phyloP scores from a whole-genome alignment of 805 yeast genomes.

The Saturnispora quitensis region DNA sequence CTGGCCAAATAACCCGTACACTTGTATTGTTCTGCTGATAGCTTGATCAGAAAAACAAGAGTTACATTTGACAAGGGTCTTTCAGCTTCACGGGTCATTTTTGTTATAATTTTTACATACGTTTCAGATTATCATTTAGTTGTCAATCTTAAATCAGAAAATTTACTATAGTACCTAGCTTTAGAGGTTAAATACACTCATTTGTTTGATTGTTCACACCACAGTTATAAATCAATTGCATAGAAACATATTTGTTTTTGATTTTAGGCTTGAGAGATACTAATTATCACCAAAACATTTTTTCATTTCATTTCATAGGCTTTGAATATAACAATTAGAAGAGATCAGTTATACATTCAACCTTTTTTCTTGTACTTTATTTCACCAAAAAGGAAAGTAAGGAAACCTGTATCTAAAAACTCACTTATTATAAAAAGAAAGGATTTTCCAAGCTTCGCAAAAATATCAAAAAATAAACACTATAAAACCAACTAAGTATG shows the following conservation, averaged over 20 bases:
- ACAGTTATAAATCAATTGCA: slow-evolving; percentile 2
- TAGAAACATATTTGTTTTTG: background rate
- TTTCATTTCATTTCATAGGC: background rate
- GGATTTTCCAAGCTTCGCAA: background rate
- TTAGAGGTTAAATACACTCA: slow-evolving; percentile 5
- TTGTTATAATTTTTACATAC: slow-evolving; percentile 1
- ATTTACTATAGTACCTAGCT: background rate
- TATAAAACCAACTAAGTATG: slow-evolving; percentile 16
- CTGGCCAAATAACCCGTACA: background rate
- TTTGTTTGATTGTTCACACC: slow-evolving; percentile 5
- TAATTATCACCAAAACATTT: background rate
- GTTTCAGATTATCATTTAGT: background rate
- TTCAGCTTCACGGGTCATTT: background rate
- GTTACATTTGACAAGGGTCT: background rate
- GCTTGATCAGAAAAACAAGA: background rate
- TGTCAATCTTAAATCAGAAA: background rate
- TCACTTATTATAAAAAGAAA: background rate
- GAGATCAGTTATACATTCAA: background rate
- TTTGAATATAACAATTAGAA: background rate
- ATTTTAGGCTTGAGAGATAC: background rate
- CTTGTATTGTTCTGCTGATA: background rate
- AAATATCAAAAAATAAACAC: slow-evolving; percentile 2
- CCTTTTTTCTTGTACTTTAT: background rate
- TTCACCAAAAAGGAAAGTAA: background rate
- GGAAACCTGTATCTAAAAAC: background rate